A percentile compares a stretch with the other conserved stretches of the same genome.
These are phyloP conservation scores for Chlorencoelia australis DNA, from an alignment of 2,329 filamentous ascomycete species.

Conservation along the genomic window DNA sequence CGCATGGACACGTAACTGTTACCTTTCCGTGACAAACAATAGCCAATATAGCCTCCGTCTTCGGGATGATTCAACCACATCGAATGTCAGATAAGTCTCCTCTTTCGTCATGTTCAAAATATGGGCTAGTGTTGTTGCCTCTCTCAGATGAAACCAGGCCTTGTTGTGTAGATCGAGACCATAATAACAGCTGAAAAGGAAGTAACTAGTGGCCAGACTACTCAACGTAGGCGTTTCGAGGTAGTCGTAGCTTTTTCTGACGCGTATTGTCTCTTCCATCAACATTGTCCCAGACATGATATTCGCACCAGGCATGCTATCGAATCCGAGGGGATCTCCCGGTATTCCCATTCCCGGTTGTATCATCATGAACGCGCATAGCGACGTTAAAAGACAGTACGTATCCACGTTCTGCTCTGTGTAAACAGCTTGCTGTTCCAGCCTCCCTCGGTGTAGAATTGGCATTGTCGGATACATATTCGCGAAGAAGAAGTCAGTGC, in stretches of 20 bases:
- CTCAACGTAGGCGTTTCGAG: slow-evolving; percentile 46
- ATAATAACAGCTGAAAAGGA: slow-evolving; percentile 64
- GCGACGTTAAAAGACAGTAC: slow-evolving; percentile 54
- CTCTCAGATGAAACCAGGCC: slow-evolving; percentile 71
- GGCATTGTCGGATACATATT: slow-evolving; percentile 56
- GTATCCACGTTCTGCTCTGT: slow-evolving; percentile 53
- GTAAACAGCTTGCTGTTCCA: slow-evolving; percentile 49
- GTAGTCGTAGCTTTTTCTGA: slow-evolving; percentile 53
- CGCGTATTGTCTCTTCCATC: slow-evolving; percentile 56
- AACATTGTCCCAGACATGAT: slow-evolving; percentile 56
- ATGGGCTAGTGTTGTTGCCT: slow-evolving; percentile 61
- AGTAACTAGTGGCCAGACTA: slow-evolving; percentile 64
- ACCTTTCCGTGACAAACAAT: slow-evolving; percentile 62
- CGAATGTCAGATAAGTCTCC: slow-evolving; percentile 49
- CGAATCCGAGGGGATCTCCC: slow-evolving; percentile 45
- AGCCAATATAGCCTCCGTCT: slow-evolving; percentile 64
- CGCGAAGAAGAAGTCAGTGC: slow-evolving; percentile 57
- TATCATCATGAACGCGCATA: slow-evolving; percentile 59
- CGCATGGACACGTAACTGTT: slow-evolving; percentile 12
- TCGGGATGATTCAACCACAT: slow-evolving; percentile 49
- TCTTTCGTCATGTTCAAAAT: slow-evolving; percentile 53
- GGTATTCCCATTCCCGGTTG: slow-evolving; percentile 58
- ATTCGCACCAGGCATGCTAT: slow-evolving; percentile 44
- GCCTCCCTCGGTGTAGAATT: slow-evolving; percentile 46
- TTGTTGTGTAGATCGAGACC: slow-evolving; percentile 63